Conservation (phyloP, 1,139 yeast genomes). For the Zygotorulaspora mrakii region DNA sequence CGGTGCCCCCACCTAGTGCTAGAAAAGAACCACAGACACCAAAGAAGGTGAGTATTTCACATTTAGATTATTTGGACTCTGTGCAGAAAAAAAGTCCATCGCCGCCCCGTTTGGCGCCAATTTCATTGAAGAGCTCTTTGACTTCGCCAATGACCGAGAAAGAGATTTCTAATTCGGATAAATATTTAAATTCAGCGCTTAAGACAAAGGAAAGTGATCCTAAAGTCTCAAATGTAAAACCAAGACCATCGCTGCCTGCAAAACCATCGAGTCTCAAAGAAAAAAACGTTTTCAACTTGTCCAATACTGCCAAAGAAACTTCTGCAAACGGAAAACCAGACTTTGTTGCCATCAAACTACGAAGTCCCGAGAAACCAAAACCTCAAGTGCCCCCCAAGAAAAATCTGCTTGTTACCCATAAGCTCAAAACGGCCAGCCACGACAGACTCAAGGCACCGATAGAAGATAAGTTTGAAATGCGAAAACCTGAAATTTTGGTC, state of each 20-base stretch:
- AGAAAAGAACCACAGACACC: background rate
- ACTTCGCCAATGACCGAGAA: constrained; percentile 2
- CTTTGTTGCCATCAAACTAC: constrained; percentile 12
- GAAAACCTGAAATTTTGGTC: constrained; percentile 5
- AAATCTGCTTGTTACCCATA: constrained; percentile 5
- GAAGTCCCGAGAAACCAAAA: constrained; percentile 9
- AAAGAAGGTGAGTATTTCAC: constrained; percentile 2
- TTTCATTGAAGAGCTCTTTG: constrained; percentile 1
- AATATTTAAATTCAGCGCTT: constrained; percentile 25
- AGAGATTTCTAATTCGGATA: constrained; percentile 9
- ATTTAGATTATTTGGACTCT: constrained; percentile 26
- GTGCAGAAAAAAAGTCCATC: constrained; percentile 18
- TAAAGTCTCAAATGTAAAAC: background rate
- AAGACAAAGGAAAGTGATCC: constrained; percentile 14
- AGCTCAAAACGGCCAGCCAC: background rate
- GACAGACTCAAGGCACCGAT: constrained; percentile 1
- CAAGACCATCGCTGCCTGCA: constrained; percentile 1
- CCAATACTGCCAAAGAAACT: background rate
- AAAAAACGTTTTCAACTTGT: background rate
- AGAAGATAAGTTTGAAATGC: too few species aligned
- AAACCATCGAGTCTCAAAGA: constrained; percentile 8
- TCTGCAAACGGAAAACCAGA: constrained; percentile 7
- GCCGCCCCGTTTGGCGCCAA: constrained; percentile 1
- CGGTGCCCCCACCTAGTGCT: background rate
- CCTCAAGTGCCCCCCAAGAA: constrained; percentile 17